Evolutionary conservation across 2,329 filamentous ascomycete species (phyloP).

Genomic region (Pyricularia pennisetigena): DNA sequence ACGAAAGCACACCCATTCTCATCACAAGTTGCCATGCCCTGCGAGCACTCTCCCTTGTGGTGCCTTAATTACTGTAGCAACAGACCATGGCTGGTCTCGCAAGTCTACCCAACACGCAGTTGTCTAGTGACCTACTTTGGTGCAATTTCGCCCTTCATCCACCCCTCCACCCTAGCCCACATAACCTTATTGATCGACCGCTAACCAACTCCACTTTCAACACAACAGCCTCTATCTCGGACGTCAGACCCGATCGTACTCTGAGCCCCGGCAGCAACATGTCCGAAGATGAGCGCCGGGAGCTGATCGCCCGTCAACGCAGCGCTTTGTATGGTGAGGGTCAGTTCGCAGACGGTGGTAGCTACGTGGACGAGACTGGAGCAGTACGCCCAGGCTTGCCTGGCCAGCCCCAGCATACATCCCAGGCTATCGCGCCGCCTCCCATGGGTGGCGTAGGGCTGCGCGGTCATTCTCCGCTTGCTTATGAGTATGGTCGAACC

Average conservation of each 20-base stretch:
- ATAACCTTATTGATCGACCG: neutral
- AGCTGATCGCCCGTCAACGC: constrained; percentile 91
- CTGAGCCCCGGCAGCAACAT: constrained; percentile 67
- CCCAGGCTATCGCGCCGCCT: neutral
- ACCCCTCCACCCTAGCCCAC: neutral
- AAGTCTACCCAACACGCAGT: neutral
- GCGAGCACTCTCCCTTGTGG: neutral
- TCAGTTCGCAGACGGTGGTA: constrained; percentile 55
- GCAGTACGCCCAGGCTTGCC: constrained; percentile 56
- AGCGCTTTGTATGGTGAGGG: constrained; percentile 83
- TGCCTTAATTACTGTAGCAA: neutral
- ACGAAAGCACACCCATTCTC: constrained; percentile 7
- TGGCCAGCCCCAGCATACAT: constrained; percentile 27
- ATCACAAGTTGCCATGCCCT: neutral
- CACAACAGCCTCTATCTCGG: constrained; percentile 36
- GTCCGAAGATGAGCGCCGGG: constrained; percentile 93
- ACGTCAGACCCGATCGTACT: constrained; percentile 73
- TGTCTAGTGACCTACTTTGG: neutral
- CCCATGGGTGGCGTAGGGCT: constrained; percentile 46
- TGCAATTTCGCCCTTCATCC: neutral
- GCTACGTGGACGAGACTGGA: constrained; percentile 59
- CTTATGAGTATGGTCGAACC: constrained; percentile 52
- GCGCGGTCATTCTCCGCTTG: constrained; percentile 70
- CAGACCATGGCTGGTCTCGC: neutral
- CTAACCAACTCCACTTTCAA: neutral